Base-by-base conservation (phyloP, 352 stramenopile species). In the Globisporangium acanthophoron region DNA sequence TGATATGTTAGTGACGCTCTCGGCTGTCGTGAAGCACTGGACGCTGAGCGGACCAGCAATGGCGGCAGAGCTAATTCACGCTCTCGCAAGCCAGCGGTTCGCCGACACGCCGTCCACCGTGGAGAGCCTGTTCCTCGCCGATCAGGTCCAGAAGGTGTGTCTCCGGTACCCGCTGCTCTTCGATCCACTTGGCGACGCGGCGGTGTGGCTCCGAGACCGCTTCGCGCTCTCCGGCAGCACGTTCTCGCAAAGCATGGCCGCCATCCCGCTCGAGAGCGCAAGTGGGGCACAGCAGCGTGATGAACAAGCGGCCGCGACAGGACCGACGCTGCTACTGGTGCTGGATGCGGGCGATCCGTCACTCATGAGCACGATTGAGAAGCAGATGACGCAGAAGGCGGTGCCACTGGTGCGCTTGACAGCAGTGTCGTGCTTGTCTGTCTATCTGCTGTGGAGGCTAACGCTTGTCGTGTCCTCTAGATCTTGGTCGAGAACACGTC, bases 401-500 rank as follows among this genome's bases (percentile, higher is more conserved):
- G 41, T 63, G 0, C 59, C 70, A 5, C 24, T 70, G 44, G 69
- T 77, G 56, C n/a, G 52, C 54, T 7, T 2, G 21, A 27, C 1
- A 27, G 3, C 24, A 27, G 24, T 27, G 24, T 27, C 24, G 24
- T 3, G 24, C 24, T 27, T 9, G 31, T 35, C 5, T 35, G 31
- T 35, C 5, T 35, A 35, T 7, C 8, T 39, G 33, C 5, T 12
- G 33, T 35, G 9, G 33, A 39, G 8, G 33, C 33, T 39, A 12
- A 39, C 33, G 33, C 8, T 13, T 39, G 33, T 39, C 33, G 33
- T 9, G 21, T 27, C 24, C 9, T 35, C 27, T 53, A 85, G 77
- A 67, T 87, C 41, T 52, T 87, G 29, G 59, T 87, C 13, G 67
- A 80, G 54, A 82, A 79, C 48, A 59, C 67, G 12, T 71, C 71